Evolutionary conservation across 163 green algal species (phyloP).

Genomic region (Scenedesmus sp.): DNA sequence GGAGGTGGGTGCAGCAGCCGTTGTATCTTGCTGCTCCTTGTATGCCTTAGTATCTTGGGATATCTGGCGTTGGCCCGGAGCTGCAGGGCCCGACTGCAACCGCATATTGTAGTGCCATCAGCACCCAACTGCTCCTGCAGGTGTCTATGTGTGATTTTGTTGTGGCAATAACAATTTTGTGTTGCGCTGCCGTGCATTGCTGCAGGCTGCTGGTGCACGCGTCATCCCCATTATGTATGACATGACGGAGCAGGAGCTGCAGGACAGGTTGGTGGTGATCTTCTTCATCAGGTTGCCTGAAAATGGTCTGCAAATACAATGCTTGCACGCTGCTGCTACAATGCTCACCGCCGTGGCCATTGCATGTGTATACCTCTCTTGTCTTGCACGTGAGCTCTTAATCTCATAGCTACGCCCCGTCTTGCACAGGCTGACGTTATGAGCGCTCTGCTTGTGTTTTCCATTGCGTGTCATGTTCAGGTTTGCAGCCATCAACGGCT

Average conservation of each 20-base stretch:
- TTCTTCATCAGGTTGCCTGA: too few species aligned
- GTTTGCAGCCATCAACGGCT: constrained; percentile 75
- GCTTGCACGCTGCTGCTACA: background rate
- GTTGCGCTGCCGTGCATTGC: background rate
- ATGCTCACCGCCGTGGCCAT: background rate
- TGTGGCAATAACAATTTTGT: background rate
- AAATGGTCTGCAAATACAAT: background rate
- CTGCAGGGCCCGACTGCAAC: background rate
- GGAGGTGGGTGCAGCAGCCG: constrained; percentile 61
- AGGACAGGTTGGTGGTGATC: constrained; percentile 17
- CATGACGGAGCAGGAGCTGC: constrained; percentile 73
- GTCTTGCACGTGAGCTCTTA: background rate
- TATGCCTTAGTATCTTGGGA: too few species aligned
- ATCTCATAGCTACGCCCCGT: too few species aligned
- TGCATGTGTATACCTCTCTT: background rate
- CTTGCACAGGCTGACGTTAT: background rate
- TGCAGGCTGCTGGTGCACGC: constrained; percentile 76
- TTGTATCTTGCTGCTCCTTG: background rate
- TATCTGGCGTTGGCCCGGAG: too few species aligned
- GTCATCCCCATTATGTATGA: constrained; percentile 88
- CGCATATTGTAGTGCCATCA: background rate
- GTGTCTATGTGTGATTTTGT: background rate
- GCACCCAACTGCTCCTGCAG: background rate
- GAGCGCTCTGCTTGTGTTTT: background rate
- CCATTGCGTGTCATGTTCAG: background rate